These are phyloP conservation scores for Oxyria digyna DNA, from an alignment of 148 eudicot genomes.

Conservation along the genomic window DNA sequence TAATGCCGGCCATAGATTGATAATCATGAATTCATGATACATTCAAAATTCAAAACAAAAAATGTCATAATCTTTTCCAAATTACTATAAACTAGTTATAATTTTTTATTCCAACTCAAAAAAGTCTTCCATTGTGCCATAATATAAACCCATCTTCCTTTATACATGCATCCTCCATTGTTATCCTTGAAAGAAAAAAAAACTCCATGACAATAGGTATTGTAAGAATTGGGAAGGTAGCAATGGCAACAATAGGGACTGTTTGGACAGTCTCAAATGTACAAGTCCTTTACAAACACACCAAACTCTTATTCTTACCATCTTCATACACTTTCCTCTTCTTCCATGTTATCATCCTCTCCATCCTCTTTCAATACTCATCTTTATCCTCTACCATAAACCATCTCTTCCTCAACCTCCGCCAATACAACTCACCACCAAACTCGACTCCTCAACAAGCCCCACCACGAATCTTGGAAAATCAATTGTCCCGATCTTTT, in stretches of 20 bases:
- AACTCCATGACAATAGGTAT: background rate
- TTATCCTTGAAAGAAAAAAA: background rate
- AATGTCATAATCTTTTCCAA: too few relatives aligned
- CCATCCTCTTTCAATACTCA: background rate
- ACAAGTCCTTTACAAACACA: background rate
- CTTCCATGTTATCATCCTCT: background rate
- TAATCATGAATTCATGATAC: too few relatives aligned
- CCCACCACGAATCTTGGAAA: background rate
- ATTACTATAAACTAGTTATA: too few relatives aligned
- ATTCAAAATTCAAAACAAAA: too few relatives aligned
- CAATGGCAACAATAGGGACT: constrained; percentile 2
- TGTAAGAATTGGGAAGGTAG: background rate
- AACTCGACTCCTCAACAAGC: background rate
- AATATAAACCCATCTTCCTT: too few relatives aligned
- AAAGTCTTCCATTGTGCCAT: too few relatives aligned
- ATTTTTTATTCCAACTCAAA: too few relatives aligned
- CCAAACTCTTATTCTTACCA: background rate
- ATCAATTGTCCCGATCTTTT: background rate
- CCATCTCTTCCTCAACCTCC: background rate
- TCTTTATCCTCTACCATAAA: background rate
- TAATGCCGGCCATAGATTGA: too few relatives aligned
- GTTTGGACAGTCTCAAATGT: background rate
- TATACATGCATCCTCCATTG: too few relatives aligned
- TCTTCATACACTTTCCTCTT: background rate
- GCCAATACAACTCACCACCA: background rate